Evolutionary conservation across 106 monocot species (phyloP), one percentile per base, ranked within the genome.

Genomic region (Acorus gramineus): DNA sequence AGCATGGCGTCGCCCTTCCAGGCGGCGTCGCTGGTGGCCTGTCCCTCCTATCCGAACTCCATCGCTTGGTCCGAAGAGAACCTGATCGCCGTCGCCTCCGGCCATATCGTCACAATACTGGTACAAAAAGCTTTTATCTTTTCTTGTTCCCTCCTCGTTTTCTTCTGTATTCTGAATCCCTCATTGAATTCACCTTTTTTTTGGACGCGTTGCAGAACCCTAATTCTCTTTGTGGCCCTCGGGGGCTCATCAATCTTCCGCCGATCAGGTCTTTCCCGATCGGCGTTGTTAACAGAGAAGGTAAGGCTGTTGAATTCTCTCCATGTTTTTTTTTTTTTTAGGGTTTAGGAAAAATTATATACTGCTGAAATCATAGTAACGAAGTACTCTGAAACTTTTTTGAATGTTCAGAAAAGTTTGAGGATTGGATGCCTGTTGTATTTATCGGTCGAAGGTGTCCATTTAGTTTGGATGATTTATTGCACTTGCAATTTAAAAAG

Each of bases 61-160:
- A 74, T 91, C 42, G 61, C 68, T 52, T 98, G 96, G 96, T 98
- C 96, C 2, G 73, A 77, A 63, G 96, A 98, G 49, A 98, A 98
- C 65, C 76, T 98, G 14, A 65, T 98, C 48, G 96, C 96, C 49
- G 65, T 91, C 73, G 79, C 96, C 49, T 78, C 88, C 3, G 87
- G 81, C 60, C 78, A 88, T 55, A 51, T 92, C 66, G 68, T 98
- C 61, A 88, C 89, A 55, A 88, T 98, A 65, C 58, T 98, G 76
- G 95, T 96, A 76, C 69, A 66, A 4, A 46, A 42, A 43, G n/a
- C 2, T 8, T 6, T 44, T 14, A 53, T 46, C 28, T 44, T 55
- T 11, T 49, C 4, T 55, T 14, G 12, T 51, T 28, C 53, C 1
- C 0, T 50, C 66, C 44, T 52, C 9, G 46, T 45, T 11, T 59